Evolutionary conservation across 2,329 filamentous ascomycete species (phyloP), one percentile per base, ranked within the genome.

Genomic region (Orbilia oligospora): DNA sequence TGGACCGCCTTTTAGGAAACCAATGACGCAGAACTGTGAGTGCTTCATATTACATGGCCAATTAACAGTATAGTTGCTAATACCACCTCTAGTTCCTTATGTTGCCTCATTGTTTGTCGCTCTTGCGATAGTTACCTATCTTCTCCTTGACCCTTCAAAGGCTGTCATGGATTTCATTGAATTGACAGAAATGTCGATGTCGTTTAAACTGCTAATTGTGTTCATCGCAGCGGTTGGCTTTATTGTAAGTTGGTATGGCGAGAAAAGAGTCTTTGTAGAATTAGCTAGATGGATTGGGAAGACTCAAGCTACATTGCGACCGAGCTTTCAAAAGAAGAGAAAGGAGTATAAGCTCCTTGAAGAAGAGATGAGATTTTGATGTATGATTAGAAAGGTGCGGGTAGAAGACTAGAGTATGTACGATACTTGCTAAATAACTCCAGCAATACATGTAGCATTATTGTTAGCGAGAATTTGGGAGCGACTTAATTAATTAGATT

Each of bases 1-100:
- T n/a, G 97, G 96, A 0, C 90, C 89, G 38, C 96, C 96, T 0
- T 99, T 97, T 86, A 88, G 96, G 68, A 92, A 96, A 82, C 89
- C 89, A 16, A 93, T 94, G 86, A 87, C 87, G 18, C 88, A 91
- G 76, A 99, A 99, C 83, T 89, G 92, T 94, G 84, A 85, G 91
- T 86, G 24, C 22, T 3, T 24, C 16, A 27, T 20, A 0, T 16
- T 22, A 10, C 10, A 8, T 10, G 9, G 10, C 20, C 18, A 67
- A 72, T 27, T 51, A 64, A 46, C 22, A 49, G 8, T 68, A 81
- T 38, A 38, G 5, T 22, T n/a, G 14, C 69, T 69, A 65, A 68
- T 38, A 8, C 48, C 14, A 46, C 1, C 4, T 61, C 6, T 80
- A 94, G 92, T 92, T 83, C 96, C 95, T 0, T 97, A 97, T 83